These are phyloP conservation scores for Choiromyces venosus DNA, from an alignment of 495 filamentous ascomycete genomes.

Conservation along the genomic window DNA sequence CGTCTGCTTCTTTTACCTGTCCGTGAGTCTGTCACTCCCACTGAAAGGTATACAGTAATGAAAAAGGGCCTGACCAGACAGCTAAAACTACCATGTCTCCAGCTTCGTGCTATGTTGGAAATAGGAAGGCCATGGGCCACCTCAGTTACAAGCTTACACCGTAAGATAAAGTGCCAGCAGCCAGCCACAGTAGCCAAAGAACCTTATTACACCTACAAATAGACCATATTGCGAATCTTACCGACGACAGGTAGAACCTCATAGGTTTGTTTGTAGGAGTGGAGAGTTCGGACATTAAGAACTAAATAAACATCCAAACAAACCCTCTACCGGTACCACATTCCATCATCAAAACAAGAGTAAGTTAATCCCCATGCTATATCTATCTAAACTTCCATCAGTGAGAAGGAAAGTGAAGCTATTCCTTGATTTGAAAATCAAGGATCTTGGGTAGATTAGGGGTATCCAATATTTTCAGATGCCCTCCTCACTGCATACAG, in stretches of 20 bases:
- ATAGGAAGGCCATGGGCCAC: neutral
- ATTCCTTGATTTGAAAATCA: neutral
- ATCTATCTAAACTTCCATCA: neutral
- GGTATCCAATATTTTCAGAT: neutral
- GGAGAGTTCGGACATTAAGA: neutral
- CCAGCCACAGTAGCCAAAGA: neutral
- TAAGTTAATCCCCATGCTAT: neutral
- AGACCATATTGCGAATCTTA: neutral
- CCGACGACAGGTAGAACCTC: neutral
- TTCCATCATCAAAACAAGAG: neutral
- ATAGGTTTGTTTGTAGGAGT: neutral
- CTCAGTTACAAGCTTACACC: neutral
- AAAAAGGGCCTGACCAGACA: neutral
- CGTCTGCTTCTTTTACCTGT: conserved; percentile 14
- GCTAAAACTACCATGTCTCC: neutral
- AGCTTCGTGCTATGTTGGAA: neutral
- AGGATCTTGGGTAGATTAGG: neutral
- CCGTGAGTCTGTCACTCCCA: neutral
- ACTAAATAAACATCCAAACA: neutral
- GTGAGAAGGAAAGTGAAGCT: neutral
- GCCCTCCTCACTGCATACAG: conserved; percentile 1
- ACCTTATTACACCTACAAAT: neutral
- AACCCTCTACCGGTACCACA: neutral
- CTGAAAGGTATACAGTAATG: neutral
- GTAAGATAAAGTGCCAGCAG: neutral